Conservation (phyloP, 2,329 filamentous ascomycete species). For the Pyrenophora seminiperda region DNA sequence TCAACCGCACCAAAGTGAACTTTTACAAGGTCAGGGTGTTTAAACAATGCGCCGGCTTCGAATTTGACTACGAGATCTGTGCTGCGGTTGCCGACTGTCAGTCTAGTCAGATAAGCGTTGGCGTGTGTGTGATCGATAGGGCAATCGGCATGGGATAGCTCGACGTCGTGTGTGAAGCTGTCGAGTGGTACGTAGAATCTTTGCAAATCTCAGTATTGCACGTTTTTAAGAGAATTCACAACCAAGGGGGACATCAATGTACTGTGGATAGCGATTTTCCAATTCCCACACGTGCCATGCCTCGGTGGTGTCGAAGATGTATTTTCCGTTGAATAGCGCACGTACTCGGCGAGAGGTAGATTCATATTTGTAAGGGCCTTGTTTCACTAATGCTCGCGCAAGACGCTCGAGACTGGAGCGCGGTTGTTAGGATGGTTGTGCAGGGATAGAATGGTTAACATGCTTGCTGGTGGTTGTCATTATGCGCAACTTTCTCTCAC, state of each 20-base stretch:
- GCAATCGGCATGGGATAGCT: slow-evolving; percentile 17
- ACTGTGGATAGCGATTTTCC: slow-evolving; percentile 44
- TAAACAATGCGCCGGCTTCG: slow-evolving; percentile 24
- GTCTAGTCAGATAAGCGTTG: slow-evolving; percentile 26
- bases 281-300: slow-evolving; percentile 48
- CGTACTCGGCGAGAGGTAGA: slow-evolving; percentile 40
- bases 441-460: no score
- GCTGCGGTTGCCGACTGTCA: slow-evolving; percentile 25
- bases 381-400: slow-evolving; percentile 48
- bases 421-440: neutral
- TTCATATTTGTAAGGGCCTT: slow-evolving; percentile 46
- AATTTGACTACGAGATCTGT: slow-evolving; percentile 39
- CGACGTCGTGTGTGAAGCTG: slow-evolving; percentile 26
- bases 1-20: slow-evolving; percentile 45
- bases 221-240: neutral
- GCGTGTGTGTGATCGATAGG: slow-evolving; percentile 26
- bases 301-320: slow-evolving; percentile 40
- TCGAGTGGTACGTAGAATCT: slow-evolving; percentile 40
- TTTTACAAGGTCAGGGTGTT: slow-evolving; percentile 38
- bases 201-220: neutral
- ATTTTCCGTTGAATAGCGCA: slow-evolving; percentile 40
- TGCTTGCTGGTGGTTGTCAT: no score
- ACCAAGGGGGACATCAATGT: neutral
- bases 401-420: slow-evolving; percentile 47
- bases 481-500: no score